Base-by-base conservation (phyloP, 2,329 filamentous ascomycete species). In the Exophiala alcalophila region DNA sequence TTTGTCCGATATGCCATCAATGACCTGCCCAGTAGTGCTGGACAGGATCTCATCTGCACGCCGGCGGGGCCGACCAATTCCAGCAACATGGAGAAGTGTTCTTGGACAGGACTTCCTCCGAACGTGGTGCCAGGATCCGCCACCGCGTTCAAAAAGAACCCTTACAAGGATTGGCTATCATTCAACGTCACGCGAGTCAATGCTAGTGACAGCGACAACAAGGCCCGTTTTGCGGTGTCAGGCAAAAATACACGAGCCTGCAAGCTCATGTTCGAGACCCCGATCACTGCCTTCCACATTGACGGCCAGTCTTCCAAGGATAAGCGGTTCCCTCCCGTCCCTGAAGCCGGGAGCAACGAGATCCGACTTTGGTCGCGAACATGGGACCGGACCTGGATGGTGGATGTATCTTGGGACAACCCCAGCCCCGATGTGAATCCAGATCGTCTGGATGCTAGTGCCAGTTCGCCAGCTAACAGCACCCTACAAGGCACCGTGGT, bases 291-390 rank as follows among this genome's bases (percentile, higher is more conserved):
- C 35, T 80, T 94, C 56, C 65, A 67, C 12, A 77, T 95, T 23
- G 66, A 74, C 10, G 83, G 78, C 39, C 77, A 76, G 19, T 70
- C 71, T 1, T 65, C 71, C 16, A 75, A 77, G 50, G 78, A 86
- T 58, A 66, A 73, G 16, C 77, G 84, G 30, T 87, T 88, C 61
- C 77, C 81, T 12, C 68, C 74, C 29, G 75, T 80, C 4, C 77
- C 80, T 1, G 70, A 78, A 5, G 71, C 73, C 9, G 86, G 85
- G 1, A 73, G 84, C 43, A 73, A 72, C 28, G 78, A 83, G 47
- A 73, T 95, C 39, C 77, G 83, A 45, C 74, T 97, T 8, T 96
- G 90, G 84, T 84, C 86, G 53, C 76, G 92, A 23, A 78, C 82
- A 24, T 95, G 87, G 83, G 76, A 80, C 33, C 78, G 79, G 19